Evolutionary conservation across 768 basidiomycete genomes (phyloP).

Genomic region (Tubosaeta brunneosetosa): DNA sequence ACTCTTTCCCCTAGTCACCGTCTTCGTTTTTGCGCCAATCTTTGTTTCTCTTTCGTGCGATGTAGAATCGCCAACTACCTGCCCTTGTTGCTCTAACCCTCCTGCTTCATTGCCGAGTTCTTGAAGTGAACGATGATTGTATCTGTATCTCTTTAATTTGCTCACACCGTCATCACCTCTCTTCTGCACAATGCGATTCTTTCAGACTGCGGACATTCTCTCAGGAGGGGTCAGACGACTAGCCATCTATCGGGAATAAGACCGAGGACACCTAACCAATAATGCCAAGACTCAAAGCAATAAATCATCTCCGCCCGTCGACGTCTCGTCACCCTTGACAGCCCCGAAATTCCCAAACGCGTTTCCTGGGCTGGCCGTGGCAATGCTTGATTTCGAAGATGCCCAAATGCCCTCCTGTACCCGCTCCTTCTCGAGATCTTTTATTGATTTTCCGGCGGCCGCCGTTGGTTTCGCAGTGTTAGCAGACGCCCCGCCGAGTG

Average conservation of each 20-base stretch:
- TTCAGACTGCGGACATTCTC: constrained; percentile 15
- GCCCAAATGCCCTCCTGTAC: constrained; percentile 77
- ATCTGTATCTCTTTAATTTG: constrained; percentile 35
- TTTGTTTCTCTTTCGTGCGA: background rate
- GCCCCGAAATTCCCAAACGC: constrained; percentile 35
- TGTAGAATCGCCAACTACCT: constrained; percentile 4
- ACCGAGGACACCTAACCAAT: background rate
- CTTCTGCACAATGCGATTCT: constrained; percentile 20
- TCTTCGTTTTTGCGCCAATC: constrained; percentile 11
- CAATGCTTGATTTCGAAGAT: constrained; percentile 17
- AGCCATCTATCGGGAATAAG: background rate
- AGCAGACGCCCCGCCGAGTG: constrained; percentile 48
- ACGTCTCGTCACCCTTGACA: constrained; percentile 11
- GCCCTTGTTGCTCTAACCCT: constrained; percentile 18
- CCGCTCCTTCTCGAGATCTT: constrained; percentile 88
- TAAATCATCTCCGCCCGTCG: constrained; percentile 37
- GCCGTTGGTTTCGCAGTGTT: constrained; percentile 35
- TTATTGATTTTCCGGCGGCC: constrained; percentile 66
- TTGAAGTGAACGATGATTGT: constrained; percentile 36
- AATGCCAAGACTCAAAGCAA: constrained; percentile 30
- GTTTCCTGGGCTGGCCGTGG: constrained; percentile 12
- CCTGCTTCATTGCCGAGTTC: constrained; percentile 22
- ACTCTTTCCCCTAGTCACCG: constrained; percentile 4
- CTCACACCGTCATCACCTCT: constrained; percentile 16
- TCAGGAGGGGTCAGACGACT: background rate